phyloP scores from a whole-genome alignment of 805 yeast genomes.

The Candida wancherniae region DNA sequence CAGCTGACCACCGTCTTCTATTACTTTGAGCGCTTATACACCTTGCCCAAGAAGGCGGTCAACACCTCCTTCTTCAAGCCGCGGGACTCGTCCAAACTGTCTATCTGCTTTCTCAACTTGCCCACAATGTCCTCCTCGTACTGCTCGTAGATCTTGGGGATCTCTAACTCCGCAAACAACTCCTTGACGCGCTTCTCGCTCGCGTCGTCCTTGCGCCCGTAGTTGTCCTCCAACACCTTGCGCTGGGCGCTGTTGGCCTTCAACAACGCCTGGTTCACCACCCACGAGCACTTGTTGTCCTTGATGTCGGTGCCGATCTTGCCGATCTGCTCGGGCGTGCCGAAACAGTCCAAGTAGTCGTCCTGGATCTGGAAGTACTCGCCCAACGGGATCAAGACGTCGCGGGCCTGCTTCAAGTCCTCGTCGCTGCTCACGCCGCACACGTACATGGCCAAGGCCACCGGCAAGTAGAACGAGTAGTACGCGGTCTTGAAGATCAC shows the following conservation, averaged over 20 bases:
- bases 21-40: slow-evolving; percentile 88
- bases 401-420: slow-evolving; percentile 84
- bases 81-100: slow-evolving; percentile 76
- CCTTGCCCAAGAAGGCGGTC: slow-evolving; percentile 77
- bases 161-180: slow-evolving; percentile 67
- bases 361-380: slow-evolving; percentile 99
- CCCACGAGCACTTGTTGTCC: slow-evolving; percentile 99
- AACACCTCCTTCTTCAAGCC: slow-evolving; percentile 92
- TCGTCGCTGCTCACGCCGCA: slow-evolving; percentile 67
- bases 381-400: slow-evolving; percentile 88
- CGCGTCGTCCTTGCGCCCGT: slow-evolving; percentile 73
- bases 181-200: slow-evolving; percentile 69
- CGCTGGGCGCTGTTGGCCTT: slow-evolving; percentile 79
- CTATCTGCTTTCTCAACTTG: slow-evolving; percentile 60
- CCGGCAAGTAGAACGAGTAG: slow-evolving; percentile 96
- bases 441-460: slow-evolving; percentile 92
- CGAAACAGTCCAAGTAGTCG: slow-evolving; percentile 94
- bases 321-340: slow-evolving; percentile 95
- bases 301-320: slow-evolving; percentile 98
- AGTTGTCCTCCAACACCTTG: slow-evolving; percentile 73
- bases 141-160: slow-evolving; percentile 64
- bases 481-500: slow-evolving; percentile 96
- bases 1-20: no score
- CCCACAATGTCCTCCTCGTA: slow-evolving; percentile 79
- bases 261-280: slow-evolving; percentile 86